Evolutionary conservation across 2,329 filamentous ascomycete species (phyloP).

Genomic region (Paracoccidioides brasiliensis): DNA sequence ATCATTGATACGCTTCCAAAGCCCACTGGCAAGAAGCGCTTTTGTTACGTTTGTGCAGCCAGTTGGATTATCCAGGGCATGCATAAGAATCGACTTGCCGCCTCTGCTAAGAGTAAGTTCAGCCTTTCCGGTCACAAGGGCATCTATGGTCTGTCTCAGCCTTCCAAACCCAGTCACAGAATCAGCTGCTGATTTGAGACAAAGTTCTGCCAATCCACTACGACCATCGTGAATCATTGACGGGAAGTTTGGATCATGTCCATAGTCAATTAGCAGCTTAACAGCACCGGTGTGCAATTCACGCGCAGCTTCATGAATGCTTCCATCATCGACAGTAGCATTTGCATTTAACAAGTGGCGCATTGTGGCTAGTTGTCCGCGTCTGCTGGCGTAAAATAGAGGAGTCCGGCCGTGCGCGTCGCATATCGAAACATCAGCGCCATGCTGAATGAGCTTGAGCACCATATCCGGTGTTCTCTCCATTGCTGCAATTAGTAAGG

Average conservation of each 20-base stretch:
- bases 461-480: constrained; percentile 45
- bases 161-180: constrained; percentile 33
- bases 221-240: constrained; percentile 49
- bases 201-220: constrained; percentile 51
- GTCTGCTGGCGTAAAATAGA: constrained; percentile 45
- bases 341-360: constrained; percentile 42
- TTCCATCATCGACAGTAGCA: constrained; percentile 50
- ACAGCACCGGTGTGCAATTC: constrained; percentile 46
- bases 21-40: constrained; percentile 47
- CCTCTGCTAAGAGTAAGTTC: constrained; percentile 18
- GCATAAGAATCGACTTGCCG: constrained; percentile 46
- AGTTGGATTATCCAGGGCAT: constrained; percentile 44
- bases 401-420: constrained; percentile 47
- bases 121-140: constrained; percentile 43
- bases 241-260: constrained; percentile 53
- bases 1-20: constrained; percentile 54
- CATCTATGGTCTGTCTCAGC: constrained; percentile 43
- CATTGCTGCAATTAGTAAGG: constrained; percentile 48
- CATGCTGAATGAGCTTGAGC: constrained; percentile 42
- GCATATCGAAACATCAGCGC: constrained; percentile 46
- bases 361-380: constrained; percentile 41
- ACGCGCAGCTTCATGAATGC: constrained; percentile 51
- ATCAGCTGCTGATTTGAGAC: constrained; percentile 38
- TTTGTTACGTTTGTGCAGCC: constrained; percentile 44
- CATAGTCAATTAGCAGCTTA: constrained; percentile 43